Evolutionary conservation across 306 rosid genomes (phyloP), one percentile per base, ranked within the genome.

Genomic region (Gleditsia sinensis): DNA sequence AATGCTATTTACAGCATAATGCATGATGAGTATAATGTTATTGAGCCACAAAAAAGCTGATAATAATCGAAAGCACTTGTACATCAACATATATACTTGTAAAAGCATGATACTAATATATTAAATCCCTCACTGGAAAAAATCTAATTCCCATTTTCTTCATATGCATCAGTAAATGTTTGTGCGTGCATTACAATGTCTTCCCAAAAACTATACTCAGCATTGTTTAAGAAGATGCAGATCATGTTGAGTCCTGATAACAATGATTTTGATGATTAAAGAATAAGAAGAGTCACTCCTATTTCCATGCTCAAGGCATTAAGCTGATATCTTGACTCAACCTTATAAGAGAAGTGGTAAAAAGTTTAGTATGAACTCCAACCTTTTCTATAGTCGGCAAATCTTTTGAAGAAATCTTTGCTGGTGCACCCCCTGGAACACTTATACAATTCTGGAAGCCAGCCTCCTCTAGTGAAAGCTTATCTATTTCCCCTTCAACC

Each of bases 401-500:
- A 62, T 68, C 82, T 81, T 75, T 79, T 27, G 78, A 46, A n/a
- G 96, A 91, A 76, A 83, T 82, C 80, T 88, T 89, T 69, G 50
- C 54, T 30, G 98, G 91, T 9, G 96, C 98, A 80, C 96, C 98
- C 24, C 77, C 86, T 51, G 98, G 98, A 72, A 87, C 96, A 84
- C 97, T 91, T 6, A 91, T 94, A 80, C 98, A 94, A 75, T 89
- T 89, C 66, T n/a, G 80, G 78, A 89, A 84, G 71, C 97, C 98
- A 78, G 93, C 96, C 78, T 94, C 98, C 81, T 91, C 97, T 34
- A 91, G 78, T 27, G 98, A 94, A 80, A 94, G 97, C 88, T 94
- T 94, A 75, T 94, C 98, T 58, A 87, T 62, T 81, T 94, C 98
- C 62, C 98, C 97, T 78, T 94, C 98, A 66, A 91, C 98, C 97